phyloP scores from a whole-genome alignment of 352 stramenopile genomes.

The Phytophthora multivora region DNA sequence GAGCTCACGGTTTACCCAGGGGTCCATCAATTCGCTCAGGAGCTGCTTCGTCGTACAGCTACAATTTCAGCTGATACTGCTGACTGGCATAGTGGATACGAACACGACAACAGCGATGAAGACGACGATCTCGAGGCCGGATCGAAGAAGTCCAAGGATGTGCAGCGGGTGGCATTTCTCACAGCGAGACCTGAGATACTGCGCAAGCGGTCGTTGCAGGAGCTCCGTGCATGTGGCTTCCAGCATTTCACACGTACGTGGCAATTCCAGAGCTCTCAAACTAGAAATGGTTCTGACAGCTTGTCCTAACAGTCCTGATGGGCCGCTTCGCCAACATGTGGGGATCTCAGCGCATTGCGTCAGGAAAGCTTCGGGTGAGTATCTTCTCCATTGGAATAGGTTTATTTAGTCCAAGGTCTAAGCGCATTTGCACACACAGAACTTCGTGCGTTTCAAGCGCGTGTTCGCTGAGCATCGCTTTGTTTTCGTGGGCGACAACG shows the following conservation, averaged over 20 bases:
- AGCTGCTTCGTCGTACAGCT: constrained; percentile 56
- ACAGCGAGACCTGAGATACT: constrained; percentile 79
- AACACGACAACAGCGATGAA: constrained; percentile 35
- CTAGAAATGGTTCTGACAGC: not conserved
- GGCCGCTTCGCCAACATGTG: constrained; percentile 67
- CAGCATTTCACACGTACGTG: constrained; percentile 77
- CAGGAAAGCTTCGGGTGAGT: constrained; percentile 67
- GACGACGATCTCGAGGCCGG: constrained; percentile 31
- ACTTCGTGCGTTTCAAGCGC: constrained; percentile 75
- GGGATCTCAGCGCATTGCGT: constrained; percentile 67
- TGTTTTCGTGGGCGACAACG: constrained; percentile 84
- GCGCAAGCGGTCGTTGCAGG: constrained; percentile 58
- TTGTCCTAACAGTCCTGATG: constrained; percentile 60
- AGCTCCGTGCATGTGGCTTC: constrained; percentile 72
- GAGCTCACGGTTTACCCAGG: constrained; percentile 84
- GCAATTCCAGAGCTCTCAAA: too few species aligned
- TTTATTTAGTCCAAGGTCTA: not conserved
- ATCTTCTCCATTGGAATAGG: too few species aligned
- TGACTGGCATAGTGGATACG: constrained; percentile 28
- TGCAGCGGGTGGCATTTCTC: constrained; percentile 73
- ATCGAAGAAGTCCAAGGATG: constrained; percentile 24
- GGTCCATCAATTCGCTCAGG: constrained; percentile 83
- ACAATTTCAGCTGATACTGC: constrained; percentile 20
- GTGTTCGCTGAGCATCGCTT: constrained; percentile 79
- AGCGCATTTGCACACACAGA: constrained; percentile 34